A percentile compares a stretch with the other conserved stretches of the same genome.
Evolutionary conservation across 305 asterid genomes (phyloP).

Genomic region (Fraxinus paxiana): DNA sequence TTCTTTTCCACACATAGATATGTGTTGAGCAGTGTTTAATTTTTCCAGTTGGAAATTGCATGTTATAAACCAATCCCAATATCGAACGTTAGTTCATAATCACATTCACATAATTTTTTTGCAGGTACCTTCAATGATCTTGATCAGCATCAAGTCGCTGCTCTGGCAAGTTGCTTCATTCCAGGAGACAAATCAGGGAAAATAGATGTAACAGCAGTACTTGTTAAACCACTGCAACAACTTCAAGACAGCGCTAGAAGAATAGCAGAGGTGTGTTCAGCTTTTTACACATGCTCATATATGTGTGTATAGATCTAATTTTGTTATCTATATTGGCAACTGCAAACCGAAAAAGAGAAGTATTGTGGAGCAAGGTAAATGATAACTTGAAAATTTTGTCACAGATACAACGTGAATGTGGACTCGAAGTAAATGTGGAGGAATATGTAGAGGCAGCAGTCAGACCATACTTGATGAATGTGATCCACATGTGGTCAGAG

Average conservation of each 20-base stretch:
- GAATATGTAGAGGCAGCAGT: slow-evolving; percentile 93
- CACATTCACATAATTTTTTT: not conserved
- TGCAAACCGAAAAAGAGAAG: not conserved
- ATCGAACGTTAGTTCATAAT: not conserved
- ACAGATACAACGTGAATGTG: slow-evolving; percentile 95
- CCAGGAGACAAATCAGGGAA: slow-evolving; percentile 81
- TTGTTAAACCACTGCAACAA: slow-evolving; percentile 84
- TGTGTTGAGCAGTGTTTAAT: not conserved
- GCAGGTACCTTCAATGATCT: slow-evolving; percentile 94
- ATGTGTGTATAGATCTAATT: not conserved
- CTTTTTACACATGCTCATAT: not conserved
- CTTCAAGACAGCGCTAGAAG: slow-evolving; percentile 90
- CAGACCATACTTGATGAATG: slow-evolving; percentile 92
- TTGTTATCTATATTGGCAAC: not conserved
- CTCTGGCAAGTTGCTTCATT: slow-evolving; percentile 87
- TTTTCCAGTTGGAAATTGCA: not conserved
- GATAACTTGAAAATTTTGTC: slow-evolving; percentile 9
- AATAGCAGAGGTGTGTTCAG: slow-evolving; percentile 74
- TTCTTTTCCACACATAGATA: not conserved
- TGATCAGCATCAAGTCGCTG: slow-evolving; percentile 90
- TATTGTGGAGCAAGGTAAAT: slow-evolving; percentile 11
- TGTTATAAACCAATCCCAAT: not conserved
- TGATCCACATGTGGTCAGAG: slow-evolving; percentile 95
- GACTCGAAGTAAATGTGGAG: slow-evolving; percentile 87
- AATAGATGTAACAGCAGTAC: slow-evolving; percentile 81